Evolutionary conservation across 2,329 filamentous ascomycete species (phyloP), one percentile per base, ranked within the genome.

Genomic region (Emmonsiellopsis sp.): DNA sequence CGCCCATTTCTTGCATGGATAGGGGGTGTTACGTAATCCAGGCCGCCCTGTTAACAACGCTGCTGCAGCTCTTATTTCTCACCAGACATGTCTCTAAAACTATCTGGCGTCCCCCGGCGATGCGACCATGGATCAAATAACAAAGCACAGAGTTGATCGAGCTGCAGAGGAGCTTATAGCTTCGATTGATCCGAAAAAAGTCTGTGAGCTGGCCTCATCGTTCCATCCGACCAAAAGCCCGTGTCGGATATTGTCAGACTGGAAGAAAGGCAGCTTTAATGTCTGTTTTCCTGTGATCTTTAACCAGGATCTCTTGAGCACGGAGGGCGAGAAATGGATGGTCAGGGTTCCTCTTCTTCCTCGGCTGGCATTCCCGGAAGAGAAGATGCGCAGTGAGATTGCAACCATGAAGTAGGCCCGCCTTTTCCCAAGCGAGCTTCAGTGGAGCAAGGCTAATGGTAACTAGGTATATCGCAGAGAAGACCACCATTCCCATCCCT

Each of bases 61-160:
- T n/a, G n/a, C n/a, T n/a, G n/a, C n/a, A n/a, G n/a, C n/a, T n/a
- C n/a, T n/a, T n/a, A n/a, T n/a, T n/a, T n/a, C n/a, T n/a, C n/a
- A n/a, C n/a, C n/a, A n/a, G n/a, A n/a, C n/a, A n/a, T n/a, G n/a
- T n/a, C n/a, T n/a, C n/a, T n/a, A n/a, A n/a, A n/a, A n/a, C n/a
- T n/a, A n/a, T n/a, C n/a, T n/a, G n/a, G n/a, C n/a, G n/a, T n/a
- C n/a, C n/a, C n/a, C n/a, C n/a, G n/a, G n/a, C n/a, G n/a, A n/a
- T n/a, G n/a, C n/a, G n/a, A n/a, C n/a, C n/a, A 55, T 55, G 53
- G 53, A 55, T 38, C 41, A 49, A 30, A 51, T 55, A 7, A 55
- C 53, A 26, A 10, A 52, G 34, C 49, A 55, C 49, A 42, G 20
- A 37, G 7, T 55, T 32, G 15, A 52, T 30, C 40, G 35, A 37